A percentile compares a stretch with the other conserved stretches of the same genome.
phyloP scores from a whole-genome alignment of 345 rosid species.

The Hirschfeldia incana region DNA sequence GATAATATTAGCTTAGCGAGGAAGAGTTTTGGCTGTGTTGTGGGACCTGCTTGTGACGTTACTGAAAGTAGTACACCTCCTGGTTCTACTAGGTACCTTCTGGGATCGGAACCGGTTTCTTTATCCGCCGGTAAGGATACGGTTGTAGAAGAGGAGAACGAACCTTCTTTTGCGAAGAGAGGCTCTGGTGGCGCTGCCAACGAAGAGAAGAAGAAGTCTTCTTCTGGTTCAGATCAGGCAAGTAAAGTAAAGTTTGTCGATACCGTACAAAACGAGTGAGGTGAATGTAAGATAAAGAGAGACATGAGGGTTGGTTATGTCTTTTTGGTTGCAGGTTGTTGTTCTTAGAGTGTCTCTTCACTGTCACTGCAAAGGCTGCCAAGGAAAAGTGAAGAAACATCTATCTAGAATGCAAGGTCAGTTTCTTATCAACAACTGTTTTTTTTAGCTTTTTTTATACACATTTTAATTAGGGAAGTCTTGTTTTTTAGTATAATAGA shows the following conservation, averaged over 20 bases:
- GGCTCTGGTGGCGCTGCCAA: background rate
- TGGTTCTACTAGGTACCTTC: slow-evolving; percentile 70
- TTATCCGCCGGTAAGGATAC: slow-evolving; percentile 50
- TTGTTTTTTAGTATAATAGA: background rate
- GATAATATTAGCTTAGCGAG: slow-evolving; percentile 27
- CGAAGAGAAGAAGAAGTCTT: slow-evolving; percentile 22
- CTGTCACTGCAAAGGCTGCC: slow-evolving; percentile 75
- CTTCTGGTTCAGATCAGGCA: slow-evolving; percentile 37
- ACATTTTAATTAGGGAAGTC: background rate
- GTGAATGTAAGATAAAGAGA: slow-evolving; percentile 14
- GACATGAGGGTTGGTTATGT: slow-evolving; percentile 1
- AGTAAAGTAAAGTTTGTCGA: slow-evolving; percentile 19
- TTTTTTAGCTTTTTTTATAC: background rate
- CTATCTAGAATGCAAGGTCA: slow-evolving; percentile 90
- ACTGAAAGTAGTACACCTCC: slow-evolving; percentile 50
- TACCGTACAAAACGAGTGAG: no score
- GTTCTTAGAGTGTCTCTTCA: slow-evolving; percentile 85
- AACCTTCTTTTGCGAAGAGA: background rate
- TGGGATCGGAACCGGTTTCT: slow-evolving; percentile 47
- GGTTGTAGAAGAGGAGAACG: slow-evolving; percentile 31
- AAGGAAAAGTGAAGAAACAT: slow-evolving; percentile 87
- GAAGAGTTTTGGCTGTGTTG: slow-evolving; percentile 45
- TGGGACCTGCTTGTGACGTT: slow-evolving; percentile 32
- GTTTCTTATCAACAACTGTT: background rate
- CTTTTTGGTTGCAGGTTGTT: slow-evolving; percentile 56